Evolutionary conservation across 2,329 filamentous ascomycete species (phyloP), one percentile per base, ranked within the genome.

Genomic region (Cladophialophora chaetospira): DNA sequence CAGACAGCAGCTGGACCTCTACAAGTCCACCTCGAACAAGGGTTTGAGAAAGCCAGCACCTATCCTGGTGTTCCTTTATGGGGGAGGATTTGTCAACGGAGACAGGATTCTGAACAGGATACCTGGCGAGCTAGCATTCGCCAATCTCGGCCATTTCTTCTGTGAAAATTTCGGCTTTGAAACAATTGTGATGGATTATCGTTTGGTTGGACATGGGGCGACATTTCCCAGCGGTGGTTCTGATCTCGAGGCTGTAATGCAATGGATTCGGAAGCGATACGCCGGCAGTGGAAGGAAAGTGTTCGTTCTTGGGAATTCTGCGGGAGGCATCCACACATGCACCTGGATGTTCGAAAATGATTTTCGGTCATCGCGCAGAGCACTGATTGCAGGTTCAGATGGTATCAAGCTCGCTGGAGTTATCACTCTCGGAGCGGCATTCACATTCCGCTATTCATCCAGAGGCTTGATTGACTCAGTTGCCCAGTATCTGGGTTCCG

Each of bases 41-140:
- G n/a, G n/a, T n/a, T n/a, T n/a, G n/a, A n/a, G n/a, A n/a, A 11
- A 5, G 26, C 8, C 9, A 17, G 21, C 13, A 19, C 70, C 74
- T 2, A 72, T 78, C 3, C 63, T 77, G 28, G 67, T 77, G 4
- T 72, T 70, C 49, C 68, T 77, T 48, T 70, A 76, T 56, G 75
- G 74, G 40, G 74, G 73, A 36, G 66, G 71, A 71, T 70, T 75
- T 52, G 62, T 68, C 5, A 28, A 47, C 31, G 73, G 73, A 15
- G 62, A 65, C 26, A 70, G 67, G 46, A 68, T 66, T 15, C 54
- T 70, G 61, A 53, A 67, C 53, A 28, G 43, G 54, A 58, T 66
- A 52, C 57, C 66, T 72, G 48, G 65, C 69, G 57, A 38, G n/a
- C 26, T 61, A 21, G 50, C 42, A 1, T 70, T 72, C 53, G 65